These are phyloP conservation scores for Gnaphalium uliginosum DNA, from an alignment of 129 eudicot species.

Conservation along the genomic window DNA sequence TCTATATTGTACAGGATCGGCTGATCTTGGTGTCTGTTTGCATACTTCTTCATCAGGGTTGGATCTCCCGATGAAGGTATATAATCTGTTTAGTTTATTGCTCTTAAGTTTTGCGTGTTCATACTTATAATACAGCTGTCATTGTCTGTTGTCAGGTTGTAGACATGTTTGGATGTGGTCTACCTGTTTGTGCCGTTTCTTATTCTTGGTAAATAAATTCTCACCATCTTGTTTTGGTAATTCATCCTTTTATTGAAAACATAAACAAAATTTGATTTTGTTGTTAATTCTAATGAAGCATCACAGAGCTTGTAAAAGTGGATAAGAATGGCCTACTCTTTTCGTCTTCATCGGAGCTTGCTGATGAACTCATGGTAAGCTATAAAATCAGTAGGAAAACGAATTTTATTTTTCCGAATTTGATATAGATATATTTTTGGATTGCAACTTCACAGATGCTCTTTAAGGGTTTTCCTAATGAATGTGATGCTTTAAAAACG, in stretches of 20 bases:
- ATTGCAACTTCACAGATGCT: slow-evolving; percentile 57
- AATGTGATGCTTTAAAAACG: slow-evolving; percentile 53
- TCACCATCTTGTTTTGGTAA: slow-evolving; percentile 5
- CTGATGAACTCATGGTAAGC: slow-evolving; percentile 88
- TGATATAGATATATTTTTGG: background rate
- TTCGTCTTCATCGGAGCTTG: slow-evolving; percentile 87
- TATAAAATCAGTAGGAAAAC: background rate
- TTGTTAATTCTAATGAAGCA: slow-evolving; percentile 44
- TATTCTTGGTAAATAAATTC: slow-evolving; percentile 75
- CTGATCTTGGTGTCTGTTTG: slow-evolving; percentile 96
- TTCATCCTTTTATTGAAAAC: background rate
- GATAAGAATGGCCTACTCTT: slow-evolving; percentile 83
- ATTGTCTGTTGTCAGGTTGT: slow-evolving; percentile 55
- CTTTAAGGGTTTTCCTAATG: slow-evolving; percentile 82
- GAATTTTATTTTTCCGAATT: background rate
- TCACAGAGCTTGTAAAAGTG: slow-evolving; percentile 85
- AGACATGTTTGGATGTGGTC: slow-evolving; percentile 98
- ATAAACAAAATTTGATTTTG: background rate
- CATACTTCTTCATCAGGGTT: slow-evolving; percentile 98
- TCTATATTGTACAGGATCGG: slow-evolving; percentile 61
- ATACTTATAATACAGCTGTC: background rate
- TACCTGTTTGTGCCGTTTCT: slow-evolving; percentile 94
- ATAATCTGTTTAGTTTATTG: slow-evolving; percentile 3
- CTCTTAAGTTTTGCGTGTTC: background rate
- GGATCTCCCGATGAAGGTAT: slow-evolving; percentile 98